A percentile compares a stretch with the other conserved stretches of the same genome.
phyloP scores from a whole-genome alignment of 2,329 filamentous ascomycete genomes.

The Ceratocystis alfenasii region DNA sequence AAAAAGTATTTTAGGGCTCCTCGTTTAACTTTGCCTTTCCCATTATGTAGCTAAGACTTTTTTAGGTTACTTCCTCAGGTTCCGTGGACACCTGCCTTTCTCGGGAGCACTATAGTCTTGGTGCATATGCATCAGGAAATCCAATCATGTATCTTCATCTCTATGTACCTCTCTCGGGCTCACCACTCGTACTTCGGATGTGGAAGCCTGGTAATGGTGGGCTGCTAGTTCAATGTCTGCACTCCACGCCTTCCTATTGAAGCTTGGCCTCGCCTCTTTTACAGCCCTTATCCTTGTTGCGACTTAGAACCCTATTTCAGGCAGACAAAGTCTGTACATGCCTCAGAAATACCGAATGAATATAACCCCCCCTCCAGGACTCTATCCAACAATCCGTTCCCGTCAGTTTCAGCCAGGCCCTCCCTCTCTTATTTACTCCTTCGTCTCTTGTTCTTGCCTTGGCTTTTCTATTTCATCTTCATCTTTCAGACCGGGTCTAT shows the following conservation, averaged over 20 bases:
- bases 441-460: background rate
- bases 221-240: background rate
- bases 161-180: background rate
- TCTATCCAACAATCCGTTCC: background rate
- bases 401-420: constrained; percentile 1
- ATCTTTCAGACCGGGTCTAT: background rate
- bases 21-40: background rate
- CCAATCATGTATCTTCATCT: background rate
- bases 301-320: background rate
- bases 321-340: background rate
- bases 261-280: background rate
- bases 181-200: background rate
- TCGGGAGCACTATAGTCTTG: background rate
- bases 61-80: background rate
- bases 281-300: background rate
- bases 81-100: background rate
- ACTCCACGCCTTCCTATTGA: background rate
- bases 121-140: background rate
- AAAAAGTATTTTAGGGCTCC: background rate
- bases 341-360: background rate
- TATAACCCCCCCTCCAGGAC: background rate
- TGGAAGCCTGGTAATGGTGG: too few relatives aligned
- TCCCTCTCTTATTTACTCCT: background rate
- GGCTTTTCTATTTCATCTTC: background rate
- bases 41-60: background rate